These are phyloP conservation scores for Cyberlindnera samutprakarnensis DNA, from an alignment of 805 yeast genomes.

Conservation along the genomic window DNA sequence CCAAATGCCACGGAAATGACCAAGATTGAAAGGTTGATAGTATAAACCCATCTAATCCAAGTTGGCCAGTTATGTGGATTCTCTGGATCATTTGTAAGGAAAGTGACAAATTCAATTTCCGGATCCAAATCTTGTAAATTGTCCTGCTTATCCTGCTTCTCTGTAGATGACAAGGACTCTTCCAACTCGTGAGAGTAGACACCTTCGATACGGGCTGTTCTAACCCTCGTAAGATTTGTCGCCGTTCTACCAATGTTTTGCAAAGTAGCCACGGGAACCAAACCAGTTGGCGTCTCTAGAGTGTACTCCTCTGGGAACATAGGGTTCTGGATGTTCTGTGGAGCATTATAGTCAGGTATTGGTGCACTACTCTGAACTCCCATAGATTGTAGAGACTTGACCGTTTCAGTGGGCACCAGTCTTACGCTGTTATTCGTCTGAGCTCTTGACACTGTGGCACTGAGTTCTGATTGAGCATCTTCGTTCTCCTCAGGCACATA, in stretches of 20 bases:
- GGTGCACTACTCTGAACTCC: slow-evolving; percentile 55
- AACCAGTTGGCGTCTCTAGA: slow-evolving; percentile 79
- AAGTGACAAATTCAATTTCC: slow-evolving; percentile 80
- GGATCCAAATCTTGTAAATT: slow-evolving; percentile 39
- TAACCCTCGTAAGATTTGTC: slow-evolving; percentile 26
- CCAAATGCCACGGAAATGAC: slow-evolving; percentile 93
- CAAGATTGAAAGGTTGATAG: slow-evolving; percentile 57
- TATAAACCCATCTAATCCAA: slow-evolving; percentile 52
- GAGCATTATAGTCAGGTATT: slow-evolving; percentile 48
- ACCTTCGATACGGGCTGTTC: slow-evolving; percentile 20
- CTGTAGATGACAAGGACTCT: slow-evolving; percentile 22
- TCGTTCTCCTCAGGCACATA: slow-evolving; percentile 33
- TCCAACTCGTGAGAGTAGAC: slow-evolving; percentile 17
- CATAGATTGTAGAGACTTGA: slow-evolving; percentile 52
- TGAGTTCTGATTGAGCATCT: slow-evolving; percentile 39
- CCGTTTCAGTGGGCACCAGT: slow-evolving; percentile 62
- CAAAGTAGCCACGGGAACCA: slow-evolving; percentile 74
- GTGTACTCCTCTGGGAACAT: slow-evolving; percentile 92
- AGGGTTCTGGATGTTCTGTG: slow-evolving; percentile 47
- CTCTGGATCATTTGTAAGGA: slow-evolving; percentile 70
- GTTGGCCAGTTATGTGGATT: slow-evolving; percentile 85
- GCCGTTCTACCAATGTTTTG: slow-evolving; percentile 54
- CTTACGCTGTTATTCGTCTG: slow-evolving; percentile 22
- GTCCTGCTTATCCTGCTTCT: slow-evolving; percentile 23
- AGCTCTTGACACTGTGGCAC: slow-evolving; percentile 21